Conservation (phyloP, 1,284 basidiomycete species). For the Psilocybe mexicana region DNA sequence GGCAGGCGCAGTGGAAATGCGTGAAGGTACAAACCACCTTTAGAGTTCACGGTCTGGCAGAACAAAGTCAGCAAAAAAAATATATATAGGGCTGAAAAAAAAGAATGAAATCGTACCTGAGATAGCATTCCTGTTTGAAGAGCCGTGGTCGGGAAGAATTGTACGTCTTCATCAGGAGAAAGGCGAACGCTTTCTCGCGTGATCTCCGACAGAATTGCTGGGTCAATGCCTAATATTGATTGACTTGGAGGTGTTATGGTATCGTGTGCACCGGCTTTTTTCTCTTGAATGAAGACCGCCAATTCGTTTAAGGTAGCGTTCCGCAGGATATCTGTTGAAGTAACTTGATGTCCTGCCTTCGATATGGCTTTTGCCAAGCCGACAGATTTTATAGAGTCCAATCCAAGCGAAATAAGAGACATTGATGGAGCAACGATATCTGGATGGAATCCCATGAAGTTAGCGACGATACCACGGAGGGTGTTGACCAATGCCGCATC, state of each 20-base stretch:
- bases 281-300: slow-evolving; percentile 21
- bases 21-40: slow-evolving; percentile 47
- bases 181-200: slow-evolving; percentile 27
- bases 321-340: slow-evolving; percentile 38
- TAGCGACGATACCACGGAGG: slow-evolving; percentile 32
- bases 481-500: slow-evolving; percentile 13
- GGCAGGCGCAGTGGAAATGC: slow-evolving; percentile 42
- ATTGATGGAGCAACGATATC: slow-evolving; percentile 30
- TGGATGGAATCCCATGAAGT: slow-evolving; percentile 37
- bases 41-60: slow-evolving; percentile 44
- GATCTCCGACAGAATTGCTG: slow-evolving; percentile 16
- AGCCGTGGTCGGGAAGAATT: slow-evolving; percentile 41
- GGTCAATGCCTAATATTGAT: background rate
- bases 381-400: slow-evolving; percentile 51
- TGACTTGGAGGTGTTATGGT: background rate
- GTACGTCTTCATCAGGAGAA: slow-evolving; percentile 31
- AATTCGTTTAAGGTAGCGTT: slow-evolving; percentile 20
- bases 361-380: slow-evolving; percentile 39
- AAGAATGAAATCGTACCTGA: slow-evolving; percentile 35
- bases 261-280: slow-evolving; percentile 7
- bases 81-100: background rate
- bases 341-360: slow-evolving; percentile 32
- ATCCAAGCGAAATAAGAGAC: slow-evolving; percentile 46
- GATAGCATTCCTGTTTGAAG: slow-evolving; percentile 53
- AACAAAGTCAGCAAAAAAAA: background rate